These are phyloP conservation scores for Debaryomyces sp. DNA, from an alignment of 1,139 yeast genomes.

Conservation along the genomic window DNA sequence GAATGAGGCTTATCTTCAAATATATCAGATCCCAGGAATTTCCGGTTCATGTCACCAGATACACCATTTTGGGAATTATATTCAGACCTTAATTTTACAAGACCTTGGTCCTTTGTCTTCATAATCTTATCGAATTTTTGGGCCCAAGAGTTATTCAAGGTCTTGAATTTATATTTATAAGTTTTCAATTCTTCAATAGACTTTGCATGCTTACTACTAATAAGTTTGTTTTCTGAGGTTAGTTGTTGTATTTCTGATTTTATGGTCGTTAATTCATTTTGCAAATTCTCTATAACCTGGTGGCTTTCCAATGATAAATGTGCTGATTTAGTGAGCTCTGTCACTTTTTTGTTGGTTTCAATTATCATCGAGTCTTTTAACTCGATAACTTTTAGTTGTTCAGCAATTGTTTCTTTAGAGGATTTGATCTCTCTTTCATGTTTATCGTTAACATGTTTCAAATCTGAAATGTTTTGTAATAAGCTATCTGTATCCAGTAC, in stretches of 20 bases:
- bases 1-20: constrained; percentile 2
- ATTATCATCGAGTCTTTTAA: not conserved
- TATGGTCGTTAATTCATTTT: not conserved
- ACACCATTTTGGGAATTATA: not conserved
- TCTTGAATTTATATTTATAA: constrained; percentile 1
- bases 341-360: not conserved
- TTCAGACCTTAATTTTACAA: constrained; percentile 4
- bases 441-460: not conserved
- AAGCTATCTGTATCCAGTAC: not conserved
- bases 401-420: not conserved
- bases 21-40: constrained; percentile 7
- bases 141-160: constrained; percentile 5
- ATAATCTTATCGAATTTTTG: constrained; percentile 6
- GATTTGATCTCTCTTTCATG: not conserved
- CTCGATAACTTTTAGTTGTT: not conserved
- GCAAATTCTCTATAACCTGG: not conserved
- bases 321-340: not conserved
- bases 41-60: not conserved
- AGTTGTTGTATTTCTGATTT: not conserved
- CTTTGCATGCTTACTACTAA: not conserved
- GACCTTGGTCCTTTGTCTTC: constrained; percentile 7
- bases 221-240: constrained; percentile 3
- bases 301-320: not conserved
- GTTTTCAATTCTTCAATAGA: constrained; percentile 5
- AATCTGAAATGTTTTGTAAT: not conserved